Evolutionary conservation across 2,329 filamentous ascomycete genomes (phyloP).

Genomic region (Phaeophleospora eucalypticola): DNA sequence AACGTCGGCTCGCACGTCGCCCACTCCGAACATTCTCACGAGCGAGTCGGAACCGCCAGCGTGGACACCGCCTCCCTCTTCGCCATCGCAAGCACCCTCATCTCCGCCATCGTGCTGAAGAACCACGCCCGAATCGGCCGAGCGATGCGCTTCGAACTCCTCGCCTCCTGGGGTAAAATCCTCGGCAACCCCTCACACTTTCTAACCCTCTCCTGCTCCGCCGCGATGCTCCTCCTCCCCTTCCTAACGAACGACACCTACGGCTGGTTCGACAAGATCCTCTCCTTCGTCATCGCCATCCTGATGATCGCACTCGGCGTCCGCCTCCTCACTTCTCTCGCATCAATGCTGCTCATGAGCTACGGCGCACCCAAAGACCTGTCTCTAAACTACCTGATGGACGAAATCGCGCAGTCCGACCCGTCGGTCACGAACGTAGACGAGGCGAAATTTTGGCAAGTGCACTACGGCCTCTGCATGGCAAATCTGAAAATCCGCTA

Average conservation of each 20-base stretch:
- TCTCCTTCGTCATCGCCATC: conserved; percentile 76
- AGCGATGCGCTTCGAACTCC: conserved; percentile 80
- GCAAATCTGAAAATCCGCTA: conserved; percentile 83
- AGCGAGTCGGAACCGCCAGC: conserved; percentile 66
- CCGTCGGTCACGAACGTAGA: conserved; percentile 72
- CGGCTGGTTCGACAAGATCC: conserved; percentile 73
- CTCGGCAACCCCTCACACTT: conserved; percentile 94
- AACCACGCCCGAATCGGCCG: conserved; percentile 92
- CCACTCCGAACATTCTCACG: conserved; percentile 55
- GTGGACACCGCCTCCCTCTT: conserved; percentile 78
- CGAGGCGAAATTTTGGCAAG: conserved; percentile 96
- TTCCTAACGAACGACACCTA: conserved; percentile 77
- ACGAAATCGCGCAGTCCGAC: conserved; percentile 73
- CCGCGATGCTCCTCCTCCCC: conserved; percentile 74
- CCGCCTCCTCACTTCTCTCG: conserved; percentile 78
- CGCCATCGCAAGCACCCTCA: conserved; percentile 75
- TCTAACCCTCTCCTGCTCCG: conserved; percentile 81
- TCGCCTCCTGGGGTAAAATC: conserved; percentile 77
- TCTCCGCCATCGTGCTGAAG: conserved; percentile 80
- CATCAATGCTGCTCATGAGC: conserved; percentile 93
- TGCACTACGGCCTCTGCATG: conserved; percentile 95
- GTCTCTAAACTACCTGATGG: conserved; percentile 69
- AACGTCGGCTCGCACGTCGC: conserved; percentile 64
- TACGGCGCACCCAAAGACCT: conserved; percentile 53
- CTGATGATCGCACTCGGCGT: conserved; percentile 86